Base-by-base conservation (phyloP, 768 basidiomycete species). In the Tulasnella calospora region DNA sequence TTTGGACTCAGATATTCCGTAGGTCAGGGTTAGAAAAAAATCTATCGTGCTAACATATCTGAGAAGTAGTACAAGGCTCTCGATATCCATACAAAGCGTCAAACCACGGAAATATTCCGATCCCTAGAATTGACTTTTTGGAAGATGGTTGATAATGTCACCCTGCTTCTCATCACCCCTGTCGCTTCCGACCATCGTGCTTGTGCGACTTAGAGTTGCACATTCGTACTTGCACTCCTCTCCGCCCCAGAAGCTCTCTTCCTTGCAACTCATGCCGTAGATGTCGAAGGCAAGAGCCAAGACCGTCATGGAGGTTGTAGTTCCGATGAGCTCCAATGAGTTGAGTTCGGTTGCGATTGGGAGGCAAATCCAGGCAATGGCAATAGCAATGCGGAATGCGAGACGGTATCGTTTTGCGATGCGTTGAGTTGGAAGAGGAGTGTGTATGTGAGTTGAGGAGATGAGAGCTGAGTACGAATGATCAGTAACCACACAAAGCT, bases 301-400 rank as follows among this genome's bases (percentile, higher is more conserved):
- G 17, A 76, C 55, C 9, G 55, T 76, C 36, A 76, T 51, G 1
- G 75, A 51, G 9, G 35, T 61, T 21, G 75, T 76, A 17, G 55
- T 76, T 15, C 75, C 75, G 35, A 76, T 76, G 30, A 76, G 75
- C 35, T 76, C 51, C 27, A 76, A n/a, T 21, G 75, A 76, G 57
- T 76, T 76, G 75, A 76, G 75, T 21, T 51, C n/a, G 33, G 27
- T 76, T n/a, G 75, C 75, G 30, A 76, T 27, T 10, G 75, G 75
- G 19, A 76, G 55, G 27, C 55, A 61, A 17, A 76, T 30, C 75
- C 46, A 76, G 55, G 38, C 55, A 41, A 76, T 61, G 55, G 33
- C 75, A 33, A 76, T 61, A 15, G 57, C 55, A 33, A 76, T 61
- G 57, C 75, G 75, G 55, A 76, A 76, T n/a, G 75, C 36, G 23